These are phyloP conservation scores for Daedaleopsis sinensis DNA, from an alignment of 768 basidiomycete genomes.

Conservation along the genomic window DNA sequence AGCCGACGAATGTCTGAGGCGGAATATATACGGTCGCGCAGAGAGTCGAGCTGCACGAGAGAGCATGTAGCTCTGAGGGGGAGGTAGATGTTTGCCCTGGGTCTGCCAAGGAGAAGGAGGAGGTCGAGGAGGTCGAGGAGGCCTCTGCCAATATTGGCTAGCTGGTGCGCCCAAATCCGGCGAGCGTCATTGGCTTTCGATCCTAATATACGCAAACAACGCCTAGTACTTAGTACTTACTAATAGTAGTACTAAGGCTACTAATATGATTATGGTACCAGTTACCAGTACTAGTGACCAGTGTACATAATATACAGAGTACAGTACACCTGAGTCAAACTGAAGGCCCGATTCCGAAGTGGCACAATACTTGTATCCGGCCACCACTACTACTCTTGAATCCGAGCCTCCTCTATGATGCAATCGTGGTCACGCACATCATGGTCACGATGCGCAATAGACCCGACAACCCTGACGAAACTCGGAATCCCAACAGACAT, in stretches of 20 bases:
- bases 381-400: no score
- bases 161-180: background rate
- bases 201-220: conserved; percentile 14
- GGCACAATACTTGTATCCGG: no score
- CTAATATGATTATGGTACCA: no score
- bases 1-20: background rate
- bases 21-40: conserved; percentile 1
- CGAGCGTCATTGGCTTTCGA: conserved; percentile 15
- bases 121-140: background rate
- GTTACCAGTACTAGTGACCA: no score
- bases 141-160: no score
- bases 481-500: background rate
- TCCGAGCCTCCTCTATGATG: no score
- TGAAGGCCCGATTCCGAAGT: no score
- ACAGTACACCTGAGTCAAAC: no score
- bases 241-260: no score
- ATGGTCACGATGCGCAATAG: background rate
- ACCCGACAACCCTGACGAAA: background rate
- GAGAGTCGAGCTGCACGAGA: conserved; percentile 1
- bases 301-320: no score
- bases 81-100: background rate
- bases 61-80: conserved; percentile 13
- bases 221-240: background rate
- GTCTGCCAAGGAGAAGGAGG: no score
- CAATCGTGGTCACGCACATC: no score